Conservation (phyloP, 2,329 filamentous ascomycete species). For the Neoascochyta sp. region DNA sequence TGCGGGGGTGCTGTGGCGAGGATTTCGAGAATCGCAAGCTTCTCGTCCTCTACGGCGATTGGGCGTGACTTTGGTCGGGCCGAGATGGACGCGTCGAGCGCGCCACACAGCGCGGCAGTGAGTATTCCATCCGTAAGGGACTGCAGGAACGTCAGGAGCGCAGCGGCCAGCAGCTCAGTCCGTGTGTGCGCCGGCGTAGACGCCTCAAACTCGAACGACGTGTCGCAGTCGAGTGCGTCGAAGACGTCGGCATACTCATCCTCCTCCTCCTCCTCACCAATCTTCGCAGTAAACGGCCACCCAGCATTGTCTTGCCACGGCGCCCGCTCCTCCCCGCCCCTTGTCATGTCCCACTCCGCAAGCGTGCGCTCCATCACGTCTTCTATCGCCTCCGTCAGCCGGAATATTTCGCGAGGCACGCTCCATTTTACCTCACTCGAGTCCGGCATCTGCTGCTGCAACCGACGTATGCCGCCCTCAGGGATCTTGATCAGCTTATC, state of each 20-base stretch:
- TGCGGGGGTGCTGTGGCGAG: conserved; percentile 67
- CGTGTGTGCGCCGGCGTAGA: conserved; percentile 63
- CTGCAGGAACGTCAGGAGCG: conserved; percentile 68
- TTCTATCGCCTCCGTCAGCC: conserved; percentile 76
- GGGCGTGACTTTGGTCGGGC: conserved; percentile 44
- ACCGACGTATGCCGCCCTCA: conserved; percentile 69
- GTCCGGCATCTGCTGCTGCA: conserved; percentile 54
- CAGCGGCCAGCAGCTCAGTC: conserved; percentile 70
- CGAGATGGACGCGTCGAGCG: conserved; percentile 25
- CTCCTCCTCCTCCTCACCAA: conserved; percentile 44
- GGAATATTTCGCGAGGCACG: conserved; percentile 83
- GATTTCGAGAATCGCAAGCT: conserved; percentile 66
- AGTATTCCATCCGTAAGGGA: conserved; percentile 78
- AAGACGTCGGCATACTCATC: conserved; percentile 45
- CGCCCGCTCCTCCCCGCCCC: conserved; percentile 35
- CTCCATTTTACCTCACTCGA: conserved; percentile 60
- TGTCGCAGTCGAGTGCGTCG: conserved; percentile 71
- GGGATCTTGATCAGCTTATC: conserved; percentile 84
- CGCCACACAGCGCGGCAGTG: conserved; percentile 62
- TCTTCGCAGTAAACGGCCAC: conserved; percentile 58
- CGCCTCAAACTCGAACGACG: conserved; percentile 54
- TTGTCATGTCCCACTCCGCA: conserved; percentile 61
- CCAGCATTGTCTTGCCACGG: conserved; percentile 54
- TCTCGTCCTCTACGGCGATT: conserved; percentile 51
- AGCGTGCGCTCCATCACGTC: conserved; percentile 56